Conservation (phyloP, 768 basidiomycete genomes). For the Fomitopsis serialis region DNA sequence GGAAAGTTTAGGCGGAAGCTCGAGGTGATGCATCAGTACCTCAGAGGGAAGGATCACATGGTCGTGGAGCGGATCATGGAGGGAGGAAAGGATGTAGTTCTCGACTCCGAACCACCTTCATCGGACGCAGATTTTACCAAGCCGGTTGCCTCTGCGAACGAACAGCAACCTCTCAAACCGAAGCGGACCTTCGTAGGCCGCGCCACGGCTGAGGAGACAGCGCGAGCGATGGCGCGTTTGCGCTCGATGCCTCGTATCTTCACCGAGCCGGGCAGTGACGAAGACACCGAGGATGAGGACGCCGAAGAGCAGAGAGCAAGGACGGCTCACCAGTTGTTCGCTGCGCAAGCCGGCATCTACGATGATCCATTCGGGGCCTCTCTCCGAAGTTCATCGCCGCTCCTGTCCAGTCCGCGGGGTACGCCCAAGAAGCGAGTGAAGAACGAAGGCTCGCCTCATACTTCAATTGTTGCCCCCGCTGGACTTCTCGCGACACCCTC, state of each 20-base stretch:
- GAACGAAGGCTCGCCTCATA: too few species aligned
- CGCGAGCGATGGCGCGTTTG: conserved; percentile 12
- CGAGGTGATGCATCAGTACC: conserved; percentile 37
- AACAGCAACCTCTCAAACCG: not conserved
- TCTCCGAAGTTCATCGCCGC: not conserved
- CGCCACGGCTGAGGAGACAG: conserved; percentile 12
- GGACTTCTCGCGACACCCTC: too few species aligned
- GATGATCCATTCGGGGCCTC: not conserved
- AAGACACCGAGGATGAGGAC: conserved; percentile 35
- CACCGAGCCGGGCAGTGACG: conserved; percentile 33
- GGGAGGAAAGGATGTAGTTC: not conserved
- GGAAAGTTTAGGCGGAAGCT: conserved; percentile 40
- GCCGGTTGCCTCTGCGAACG: not conserved
- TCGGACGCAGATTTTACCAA: not conserved
- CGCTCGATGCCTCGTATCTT: conserved; percentile 27
- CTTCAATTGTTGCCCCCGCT: too few species aligned
- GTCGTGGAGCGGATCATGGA: conserved; percentile 29
- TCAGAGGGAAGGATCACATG: conserved; percentile 31
- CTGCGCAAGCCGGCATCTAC: conserved; percentile 29
- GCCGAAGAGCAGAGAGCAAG: conserved; percentile 45
- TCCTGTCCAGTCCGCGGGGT: not conserved
- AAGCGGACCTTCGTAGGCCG: conserved; percentile 5
- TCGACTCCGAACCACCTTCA: not conserved
- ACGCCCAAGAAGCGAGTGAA: not conserved
- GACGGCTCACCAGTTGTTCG: conserved; percentile 56